A percentile compares a stretch with the other conserved stretches of the same genome.
phyloP scores from a whole-genome alignment of 208 protist genomes.

The Wallacemonas sp. region DNA sequence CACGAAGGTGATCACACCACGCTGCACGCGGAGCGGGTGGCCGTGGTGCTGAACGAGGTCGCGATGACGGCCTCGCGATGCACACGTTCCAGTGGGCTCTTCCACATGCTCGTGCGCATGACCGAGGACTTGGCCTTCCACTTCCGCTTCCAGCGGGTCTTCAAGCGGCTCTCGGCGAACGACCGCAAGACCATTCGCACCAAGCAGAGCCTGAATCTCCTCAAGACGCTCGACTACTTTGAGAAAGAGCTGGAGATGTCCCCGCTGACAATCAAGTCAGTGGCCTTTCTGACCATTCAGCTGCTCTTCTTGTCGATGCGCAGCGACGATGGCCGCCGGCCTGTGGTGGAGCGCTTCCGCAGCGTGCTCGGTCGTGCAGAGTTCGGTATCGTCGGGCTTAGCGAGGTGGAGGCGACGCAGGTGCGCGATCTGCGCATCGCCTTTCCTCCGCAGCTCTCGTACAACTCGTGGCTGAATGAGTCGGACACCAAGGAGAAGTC shows the following conservation, averaged over 20 bases:
- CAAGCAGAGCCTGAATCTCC: constrained; percentile 61
- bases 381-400: constrained; percentile 74
- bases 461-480: constrained; percentile 89
- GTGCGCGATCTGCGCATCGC: constrained; percentile 82
- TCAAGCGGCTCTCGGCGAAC: constrained; percentile 52
- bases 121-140: constrained; percentile 88
- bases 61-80: constrained; percentile 69
- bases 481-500: constrained; percentile 90
- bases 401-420: constrained; percentile 57
- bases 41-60: constrained; percentile 65
- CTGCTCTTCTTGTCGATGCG: constrained; percentile 76
- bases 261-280: constrained; percentile 64
- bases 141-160: constrained; percentile 79
- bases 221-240: constrained; percentile 89
- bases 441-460: constrained; percentile 89
- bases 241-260: constrained; percentile 72
- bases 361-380: constrained; percentile 53
- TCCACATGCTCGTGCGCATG: constrained; percentile 70
- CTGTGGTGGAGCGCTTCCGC: constrained; percentile 68
- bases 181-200: constrained; percentile 82
- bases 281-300: constrained; percentile 81
- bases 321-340: constrained; percentile 36
- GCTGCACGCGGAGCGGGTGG: constrained; percentile 73
- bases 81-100: constrained; percentile 66
- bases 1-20: constrained; percentile 42